Evolutionary conservation across 2,329 filamentous ascomycete species (phyloP), one percentile per base, ranked within the genome.

Genomic region (Epichloe sibirici): DNA sequence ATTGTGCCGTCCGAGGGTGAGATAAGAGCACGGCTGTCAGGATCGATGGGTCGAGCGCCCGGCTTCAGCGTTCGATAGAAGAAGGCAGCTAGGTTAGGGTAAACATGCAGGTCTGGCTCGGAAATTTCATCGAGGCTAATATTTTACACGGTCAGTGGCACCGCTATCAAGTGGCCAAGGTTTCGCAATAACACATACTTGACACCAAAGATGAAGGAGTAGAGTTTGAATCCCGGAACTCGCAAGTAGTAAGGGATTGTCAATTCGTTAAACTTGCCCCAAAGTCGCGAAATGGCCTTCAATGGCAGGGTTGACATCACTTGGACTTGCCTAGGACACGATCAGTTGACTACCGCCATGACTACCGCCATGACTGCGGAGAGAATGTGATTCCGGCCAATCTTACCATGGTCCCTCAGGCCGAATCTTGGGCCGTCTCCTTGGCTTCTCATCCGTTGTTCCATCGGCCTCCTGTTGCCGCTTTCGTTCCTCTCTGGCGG

Each of bases 41-140:
- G 81, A 63, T 97, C 89, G 13, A 98, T 75, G 1, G 90, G 90
- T 28, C 93, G 84, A 12, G 78, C 82, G 37, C 90, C 91, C 5
- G 91, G 89, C 67, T 96, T 97, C 55, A 98, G 76, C 1, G 84
- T 89, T 56, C 93, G 88, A 69, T 97, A 98, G 75, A 98, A 98
- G 76, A 98, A 98, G 54, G 91, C 82, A 5, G 91, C 89, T 42
- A 98, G 81, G 65, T 98, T 98, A 21, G 90, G 88, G 66, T 93
- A 98, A 47, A 79, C 80, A 66, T 88, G 90, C 21, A 98, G 81
- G 62, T 98, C 93, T 17, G 85, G 81, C 65, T 98, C 90, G 35
- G 83, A 81, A 17, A 96, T 83, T 71, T 98, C 93, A 54, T 85
- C 79, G 53, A 98, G 78, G 66, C 84, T 86, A 31, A 63, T n/a